Evolutionary conservation across 305 asterid genomes (phyloP).

Genomic region (Solanum chacoense): DNA sequence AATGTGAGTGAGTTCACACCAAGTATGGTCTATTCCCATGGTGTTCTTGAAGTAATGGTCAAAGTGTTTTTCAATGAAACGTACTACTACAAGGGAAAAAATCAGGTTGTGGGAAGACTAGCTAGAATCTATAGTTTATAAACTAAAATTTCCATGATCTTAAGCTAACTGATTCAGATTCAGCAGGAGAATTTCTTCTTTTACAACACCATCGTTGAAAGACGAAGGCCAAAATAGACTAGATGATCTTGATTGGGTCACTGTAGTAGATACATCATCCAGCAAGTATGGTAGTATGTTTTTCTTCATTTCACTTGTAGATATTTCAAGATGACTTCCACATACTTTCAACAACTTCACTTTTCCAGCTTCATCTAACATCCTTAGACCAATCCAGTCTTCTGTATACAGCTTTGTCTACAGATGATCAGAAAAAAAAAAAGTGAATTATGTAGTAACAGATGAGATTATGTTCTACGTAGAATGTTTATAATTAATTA

Average conservation of each 20-base stretch:
- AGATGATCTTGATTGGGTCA: background rate
- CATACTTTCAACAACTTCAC: constrained; percentile 57
- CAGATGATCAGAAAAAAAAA: background rate
- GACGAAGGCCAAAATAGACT: background rate
- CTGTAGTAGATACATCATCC: constrained; percentile 26
- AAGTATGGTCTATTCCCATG: background rate
- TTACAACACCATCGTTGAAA: constrained; percentile 3
- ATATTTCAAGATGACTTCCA: constrained; percentile 59
- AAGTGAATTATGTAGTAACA: background rate
- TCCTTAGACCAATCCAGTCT: constrained; percentile 88
- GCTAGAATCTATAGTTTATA: background rate
- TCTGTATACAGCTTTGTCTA: constrained; percentile 73
- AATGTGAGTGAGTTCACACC: background rate
- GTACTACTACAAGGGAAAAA: background rate
- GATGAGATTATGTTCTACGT: background rate
- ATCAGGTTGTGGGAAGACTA: background rate
- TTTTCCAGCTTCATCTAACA: constrained; percentile 75
- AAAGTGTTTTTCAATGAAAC: background rate
- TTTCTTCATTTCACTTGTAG: constrained; percentile 43
- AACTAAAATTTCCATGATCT: background rate
- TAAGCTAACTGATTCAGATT: background rate
- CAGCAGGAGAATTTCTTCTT: constrained; percentile 27
- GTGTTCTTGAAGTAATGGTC: no score
- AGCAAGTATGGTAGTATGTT: constrained; percentile 64
- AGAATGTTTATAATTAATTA: constrained; percentile 8